Conservation (phyloP, 2,329 filamentous ascomycete genomes). For the Cladobotryum mycophilum region DNA sequence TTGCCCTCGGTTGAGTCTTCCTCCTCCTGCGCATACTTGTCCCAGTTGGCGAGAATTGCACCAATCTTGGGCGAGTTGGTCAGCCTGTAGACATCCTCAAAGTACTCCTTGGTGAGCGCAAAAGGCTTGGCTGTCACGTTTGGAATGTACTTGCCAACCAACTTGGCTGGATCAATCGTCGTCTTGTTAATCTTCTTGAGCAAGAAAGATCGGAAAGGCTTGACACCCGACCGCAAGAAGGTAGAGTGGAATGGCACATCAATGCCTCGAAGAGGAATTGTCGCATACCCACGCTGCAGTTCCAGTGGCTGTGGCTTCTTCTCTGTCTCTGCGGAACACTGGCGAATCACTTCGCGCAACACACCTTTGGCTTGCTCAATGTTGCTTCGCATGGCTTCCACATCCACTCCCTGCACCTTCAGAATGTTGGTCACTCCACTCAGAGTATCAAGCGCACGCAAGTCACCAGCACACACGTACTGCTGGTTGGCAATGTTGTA, state of each 20-base stretch:
- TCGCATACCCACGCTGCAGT: constrained; percentile 91
- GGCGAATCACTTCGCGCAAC: constrained; percentile 83
- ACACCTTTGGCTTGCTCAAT: constrained; percentile 89
- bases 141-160: constrained; percentile 97
- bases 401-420: constrained; percentile 95
- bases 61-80: constrained; percentile 79
- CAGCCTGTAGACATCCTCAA: constrained; percentile 94
- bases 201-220: constrained; percentile 96
- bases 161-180: constrained; percentile 91
- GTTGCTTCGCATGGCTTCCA: constrained; percentile 83
- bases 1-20: constrained; percentile 22
- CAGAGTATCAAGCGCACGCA: constrained; percentile 64
- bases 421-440: constrained; percentile 87
- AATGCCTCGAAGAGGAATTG: constrained; percentile 93
- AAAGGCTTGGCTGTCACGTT: constrained; percentile 97
- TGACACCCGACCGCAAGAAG: constrained; percentile 94
- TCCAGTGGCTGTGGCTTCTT: constrained; percentile 83
- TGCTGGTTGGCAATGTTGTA: constrained; percentile 77
- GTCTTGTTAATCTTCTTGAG: constrained; percentile 99
- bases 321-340: constrained; percentile 79
- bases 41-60: constrained; percentile 80
- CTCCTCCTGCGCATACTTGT: constrained; percentile 57
- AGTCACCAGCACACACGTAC: constrained; percentile 66
- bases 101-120: constrained; percentile 95
- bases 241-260: constrained; percentile 99